Evolutionary conservation across 2,329 filamentous ascomycete genomes (phyloP), one percentile per base, ranked within the genome.

Genomic region (Aspergillus sp.): DNA sequence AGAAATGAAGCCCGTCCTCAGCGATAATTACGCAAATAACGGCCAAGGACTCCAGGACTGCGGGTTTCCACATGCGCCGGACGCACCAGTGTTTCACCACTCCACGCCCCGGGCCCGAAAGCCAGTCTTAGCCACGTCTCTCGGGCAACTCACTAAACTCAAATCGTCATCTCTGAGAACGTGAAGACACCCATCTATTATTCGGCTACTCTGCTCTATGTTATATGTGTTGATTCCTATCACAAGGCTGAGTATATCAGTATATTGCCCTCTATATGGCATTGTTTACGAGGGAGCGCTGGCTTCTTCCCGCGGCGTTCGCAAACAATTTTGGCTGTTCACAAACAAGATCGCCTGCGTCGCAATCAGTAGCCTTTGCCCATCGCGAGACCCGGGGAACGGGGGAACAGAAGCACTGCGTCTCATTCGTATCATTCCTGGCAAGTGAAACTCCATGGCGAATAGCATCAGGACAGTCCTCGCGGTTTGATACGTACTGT

Each of bases 21-120:
- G n/a, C 4, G 41, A 52, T 52, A 52, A 52, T 57, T 52, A 19
- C 47, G n/a, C 48, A 57, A 45, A 57, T 57, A 50, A 45, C 22
- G 46, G 48, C 48, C 38, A 57, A 57, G 54, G 30, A 52, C 48
- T 23, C 54, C 57, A 62, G 53, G 60, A 63, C 57, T 45, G 53
- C 34, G 57, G 57, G 57, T 58, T 64, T 47, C 56, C 65, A 64
- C 54, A 57, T 58, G 55, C 63, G 62, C 54, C 60, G 57, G 63
- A 62, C 60, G 57, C 65, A 65, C 67, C 67, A 68, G 67, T 64
- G 68, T 70, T 70, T 70, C 68, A 70, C 66, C 45, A 64, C 43
- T 52, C 30, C 41, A 41, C 28, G 48, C 54, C 58, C 41, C 19
- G 19, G 47, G 47, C 30, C 22, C 6, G 9, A 31, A 56, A 52